Conservation (phyloP, 805 yeast species). For the Pichia ethanolica region DNA sequence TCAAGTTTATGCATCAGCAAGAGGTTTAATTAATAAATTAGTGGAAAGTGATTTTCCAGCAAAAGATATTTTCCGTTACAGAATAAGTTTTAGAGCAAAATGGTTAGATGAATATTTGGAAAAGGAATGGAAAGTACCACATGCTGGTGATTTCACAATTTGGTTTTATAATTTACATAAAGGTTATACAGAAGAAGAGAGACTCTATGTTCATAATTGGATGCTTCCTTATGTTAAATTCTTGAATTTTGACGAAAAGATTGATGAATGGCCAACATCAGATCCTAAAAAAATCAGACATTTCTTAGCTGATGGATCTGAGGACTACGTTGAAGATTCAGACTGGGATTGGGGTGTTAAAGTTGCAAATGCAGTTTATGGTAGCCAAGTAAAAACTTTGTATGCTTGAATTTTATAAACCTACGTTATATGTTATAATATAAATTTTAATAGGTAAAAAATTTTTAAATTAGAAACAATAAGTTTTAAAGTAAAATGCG, state of each 20-base stretch:
- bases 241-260: constrained; percentile 18
- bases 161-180: constrained; percentile 29
- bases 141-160: constrained; percentile 28
- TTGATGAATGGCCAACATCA: constrained; percentile 25
- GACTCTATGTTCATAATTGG: constrained; percentile 19
- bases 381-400: not conserved
- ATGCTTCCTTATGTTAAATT: constrained; percentile 26
- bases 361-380: constrained; percentile 26
- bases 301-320: constrained; percentile 25
- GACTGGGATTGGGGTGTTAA: constrained; percentile 32
- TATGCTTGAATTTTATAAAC: no score
- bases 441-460: no score
- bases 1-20: constrained; percentile 31
- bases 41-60: constrained; percentile 23
- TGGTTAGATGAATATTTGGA: constrained; percentile 14
- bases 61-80: constrained; percentile 24
- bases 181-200: constrained; percentile 24
- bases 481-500: no score
- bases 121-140: constrained; percentile 27
- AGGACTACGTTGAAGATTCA: constrained; percentile 18
- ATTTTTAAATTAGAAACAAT: no score
- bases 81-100: constrained; percentile 23
- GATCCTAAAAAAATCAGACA: constrained; percentile 20
- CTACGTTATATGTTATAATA: no score
- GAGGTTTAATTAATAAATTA: constrained; percentile 29